Evolutionary conservation across 2,329 filamentous ascomycete species (phyloP).

Genomic region (Pseudohalonectria lignicola): DNA sequence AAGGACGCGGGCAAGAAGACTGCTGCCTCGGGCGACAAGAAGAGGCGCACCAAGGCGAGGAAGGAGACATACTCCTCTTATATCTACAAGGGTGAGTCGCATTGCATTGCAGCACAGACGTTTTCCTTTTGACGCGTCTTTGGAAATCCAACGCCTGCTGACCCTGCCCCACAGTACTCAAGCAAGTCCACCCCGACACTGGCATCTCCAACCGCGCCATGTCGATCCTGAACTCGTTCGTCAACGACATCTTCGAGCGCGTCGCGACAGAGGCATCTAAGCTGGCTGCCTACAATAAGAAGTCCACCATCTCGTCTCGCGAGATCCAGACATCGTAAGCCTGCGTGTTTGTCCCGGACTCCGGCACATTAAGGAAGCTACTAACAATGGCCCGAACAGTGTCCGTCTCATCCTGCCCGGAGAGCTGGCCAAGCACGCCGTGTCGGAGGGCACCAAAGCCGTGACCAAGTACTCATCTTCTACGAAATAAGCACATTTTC

Average conservation of each 20-base stretch:
- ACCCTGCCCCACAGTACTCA: conserved; percentile 62
- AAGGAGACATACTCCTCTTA: conserved; percentile 99
- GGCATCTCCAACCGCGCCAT: conserved; percentile 99
- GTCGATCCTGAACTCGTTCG: conserved; percentile 99
- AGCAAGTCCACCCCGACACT: conserved; percentile 99
- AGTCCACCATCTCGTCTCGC: conserved; percentile 98
- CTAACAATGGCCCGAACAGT: conserved; percentile 49
- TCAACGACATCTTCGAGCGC: conserved; percentile 99
- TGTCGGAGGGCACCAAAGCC: conserved; percentile 98
- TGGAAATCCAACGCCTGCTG: background rate
- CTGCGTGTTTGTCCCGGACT: too few relatives aligned
- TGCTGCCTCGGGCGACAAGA: conserved; percentile 91
- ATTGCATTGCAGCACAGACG: conserved; percentile 1
- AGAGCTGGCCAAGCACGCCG: conserved; percentile 98
- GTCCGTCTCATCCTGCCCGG: conserved; percentile 96
- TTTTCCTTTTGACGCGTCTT: conserved; percentile 4
- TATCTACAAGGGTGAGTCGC: conserved; percentile 92
- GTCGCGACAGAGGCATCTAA: conserved; percentile 98
- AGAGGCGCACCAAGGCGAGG: conserved; percentile 99
- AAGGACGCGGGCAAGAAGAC: conserved; percentile 99
- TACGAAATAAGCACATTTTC: conserved; percentile 70
- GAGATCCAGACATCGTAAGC: conserved; percentile 94
- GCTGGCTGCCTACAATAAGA: conserved; percentile 99
- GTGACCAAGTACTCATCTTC: conserved; percentile 99
- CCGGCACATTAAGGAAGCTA: conserved; percentile 33